Evolutionary conservation across 1,284 basidiomycete genomes (phyloP).

Genomic region (Neonothopanus nambi): DNA sequence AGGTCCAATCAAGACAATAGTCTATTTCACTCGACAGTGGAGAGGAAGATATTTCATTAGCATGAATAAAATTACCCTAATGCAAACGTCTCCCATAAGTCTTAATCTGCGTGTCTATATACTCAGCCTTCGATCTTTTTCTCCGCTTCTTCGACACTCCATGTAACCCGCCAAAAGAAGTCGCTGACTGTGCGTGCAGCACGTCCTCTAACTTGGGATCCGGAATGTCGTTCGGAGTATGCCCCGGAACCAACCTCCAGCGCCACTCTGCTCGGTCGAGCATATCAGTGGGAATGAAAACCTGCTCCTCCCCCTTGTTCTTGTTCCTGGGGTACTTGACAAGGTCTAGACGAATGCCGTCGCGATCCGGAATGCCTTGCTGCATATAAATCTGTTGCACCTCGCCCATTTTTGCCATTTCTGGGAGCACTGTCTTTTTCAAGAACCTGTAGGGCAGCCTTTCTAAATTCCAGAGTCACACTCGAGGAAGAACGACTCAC

Average conservation of each 20-base stretch:
- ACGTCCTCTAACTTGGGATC: background rate
- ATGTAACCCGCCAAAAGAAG: background rate
- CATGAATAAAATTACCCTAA: background rate
- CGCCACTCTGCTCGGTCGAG: constrained; percentile 1
- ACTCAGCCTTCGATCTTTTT: background rate
- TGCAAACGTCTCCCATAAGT: constrained; percentile 70
- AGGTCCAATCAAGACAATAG: too few relatives aligned
- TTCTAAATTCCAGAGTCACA: background rate
- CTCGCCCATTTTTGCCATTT: constrained; percentile 11
- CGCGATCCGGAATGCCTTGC: background rate
- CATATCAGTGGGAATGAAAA: background rate
- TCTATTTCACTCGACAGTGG: background rate
- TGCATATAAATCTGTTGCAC: constrained; percentile 2
- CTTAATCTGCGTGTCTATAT: constrained; percentile 43
- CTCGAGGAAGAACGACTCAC: constrained; percentile 7
- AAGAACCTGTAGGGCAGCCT: constrained; percentile 17
- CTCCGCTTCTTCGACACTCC: background rate
- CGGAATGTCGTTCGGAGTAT: background rate
- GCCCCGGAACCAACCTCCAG: constrained; percentile 5
- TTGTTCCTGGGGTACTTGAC: background rate
- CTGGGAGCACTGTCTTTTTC: constrained; percentile 20
- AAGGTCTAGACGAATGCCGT: constrained; percentile 1
- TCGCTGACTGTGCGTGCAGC: background rate
- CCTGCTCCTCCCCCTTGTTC: too few relatives aligned
- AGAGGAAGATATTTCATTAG: background rate